Base-by-base conservation (phyloP, 805 yeast species). In the Saturnispora mendoncae region DNA sequence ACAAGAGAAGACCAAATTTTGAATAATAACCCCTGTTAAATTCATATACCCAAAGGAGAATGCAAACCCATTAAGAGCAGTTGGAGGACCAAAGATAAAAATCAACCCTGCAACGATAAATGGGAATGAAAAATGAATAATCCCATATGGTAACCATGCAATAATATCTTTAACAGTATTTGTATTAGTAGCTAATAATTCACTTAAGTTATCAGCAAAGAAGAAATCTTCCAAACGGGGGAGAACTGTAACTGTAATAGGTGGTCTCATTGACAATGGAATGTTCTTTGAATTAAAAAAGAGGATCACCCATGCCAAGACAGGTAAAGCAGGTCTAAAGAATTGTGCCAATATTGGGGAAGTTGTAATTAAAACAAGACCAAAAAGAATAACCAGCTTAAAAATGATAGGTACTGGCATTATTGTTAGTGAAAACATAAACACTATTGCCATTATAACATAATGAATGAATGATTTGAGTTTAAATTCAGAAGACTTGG, bases 41-140 rank as follows among this genome's bases (percentile, higher is more conserved):
- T 90, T 92, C 90, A 87, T 83, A 66, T 83, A 86, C 10, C 98
- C 98, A 65, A 92, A 88, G 4, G 96, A 86, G 65, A 87, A 84
- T 2, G 86, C 95, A 62, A 80, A 90, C 6, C 84, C 75, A 45
- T 94, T 76, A 32, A 90, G 64, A 4, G 86, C 68, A 9, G 83
- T 80, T 35, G 98, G 98, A 8, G 97, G 97, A 0, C 85, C 96
- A 70, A 86, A 92, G 23, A 92, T 48, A 54, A 86, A 90, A 37
- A 85, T 62, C 39, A 87, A 56, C 2, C 68, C 74, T 0, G 97
- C 90, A 31, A 84, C 84, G 4, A 90, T 75, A 56, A 88, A 86
- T 3, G 98, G 97, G 12, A 85, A 74, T n/a, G 84, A 77, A 54
- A 84, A 90, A 64, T 90, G 98, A 44, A 84, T 68, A 12, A 92